Evolutionary conservation across 148 eudicot species (phyloP).

Genomic region (Chenopodium berlandieri): DNA sequence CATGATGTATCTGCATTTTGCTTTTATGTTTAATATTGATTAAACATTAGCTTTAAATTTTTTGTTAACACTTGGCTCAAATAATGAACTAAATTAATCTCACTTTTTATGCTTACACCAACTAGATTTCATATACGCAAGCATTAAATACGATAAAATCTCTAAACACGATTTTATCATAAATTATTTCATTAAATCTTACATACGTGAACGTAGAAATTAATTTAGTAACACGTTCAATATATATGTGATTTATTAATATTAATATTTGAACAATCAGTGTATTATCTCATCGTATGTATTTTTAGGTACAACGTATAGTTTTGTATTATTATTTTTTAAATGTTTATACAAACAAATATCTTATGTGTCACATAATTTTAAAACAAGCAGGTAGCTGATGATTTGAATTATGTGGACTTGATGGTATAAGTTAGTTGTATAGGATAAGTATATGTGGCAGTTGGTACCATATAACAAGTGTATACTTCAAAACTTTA

Average conservation of each 20-base stretch:
- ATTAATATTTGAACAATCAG: no score
- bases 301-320: not conserved
- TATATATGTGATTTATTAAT: no score
- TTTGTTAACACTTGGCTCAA: not conserved
- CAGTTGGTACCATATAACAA: not conserved
- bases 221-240: not conserved
- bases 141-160: not conserved
- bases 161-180: not conserved
- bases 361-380: not conserved
- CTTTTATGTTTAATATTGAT: no score
- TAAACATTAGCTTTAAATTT: not conserved
- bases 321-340: not conserved
- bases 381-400: not conserved
- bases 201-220: no score
- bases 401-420: slow-evolving; percentile 2
- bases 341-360: not conserved
- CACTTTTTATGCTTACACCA: slow-evolving; percentile 6
- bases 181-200: no score
- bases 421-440: slow-evolving; percentile 2
- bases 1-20: not conserved
- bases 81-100: not conserved
- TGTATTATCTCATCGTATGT: not conserved
- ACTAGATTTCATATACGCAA: slow-evolving; percentile 5
- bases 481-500: slow-evolving; percentile 2
- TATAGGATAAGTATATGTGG: not conserved